These are phyloP conservation scores for Kodamaea restingae DNA, from an alignment of 805 yeast genomes.

Conservation along the genomic window DNA sequence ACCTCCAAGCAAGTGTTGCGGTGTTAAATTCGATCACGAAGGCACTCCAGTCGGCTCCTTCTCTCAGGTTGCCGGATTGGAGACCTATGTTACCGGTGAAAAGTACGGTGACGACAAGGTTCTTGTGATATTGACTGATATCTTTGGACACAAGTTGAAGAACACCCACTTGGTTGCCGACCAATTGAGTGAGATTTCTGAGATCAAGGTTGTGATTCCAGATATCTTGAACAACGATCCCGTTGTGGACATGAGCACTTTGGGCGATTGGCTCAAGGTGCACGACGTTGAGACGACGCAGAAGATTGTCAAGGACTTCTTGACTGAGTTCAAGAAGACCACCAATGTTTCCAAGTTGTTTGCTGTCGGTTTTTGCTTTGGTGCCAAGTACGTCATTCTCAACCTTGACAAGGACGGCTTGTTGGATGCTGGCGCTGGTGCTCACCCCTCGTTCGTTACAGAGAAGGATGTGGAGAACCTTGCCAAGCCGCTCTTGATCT, in stretches of 20 bases:
- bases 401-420: slow-evolving; percentile 28
- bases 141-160: slow-evolving; percentile 26
- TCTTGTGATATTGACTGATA: slow-evolving; percentile 27
- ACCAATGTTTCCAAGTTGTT: slow-evolving; percentile 8
- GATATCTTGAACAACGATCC: slow-evolving; percentile 29
- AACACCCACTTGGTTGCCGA: slow-evolving; percentile 30
- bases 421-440: slow-evolving; percentile 64
- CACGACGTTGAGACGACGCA: slow-evolving; percentile 13
- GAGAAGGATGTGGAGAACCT: slow-evolving; percentile 62
- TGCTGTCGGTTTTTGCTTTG: slow-evolving; percentile 24
- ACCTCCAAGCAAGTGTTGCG: slow-evolving; percentile 20
- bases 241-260: slow-evolving; percentile 2
- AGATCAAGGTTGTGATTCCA: slow-evolving; percentile 25
- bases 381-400: slow-evolving; percentile 23
- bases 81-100: slow-evolving; percentile 25
- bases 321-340: slow-evolving; percentile 7
- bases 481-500: slow-evolving; percentile 58
- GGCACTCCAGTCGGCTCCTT: slow-evolving; percentile 24
- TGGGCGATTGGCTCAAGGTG: slow-evolving; percentile 8
- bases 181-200: slow-evolving; percentile 13
- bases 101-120: slow-evolving; percentile 17
- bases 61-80: slow-evolving; percentile 22
- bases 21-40: slow-evolving; percentile 21
- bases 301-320: slow-evolving; percentile 12
- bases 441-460: slow-evolving; percentile 77